Base-by-base conservation (phyloP, 768 basidiomycete genomes). In the Lactarius sp. region DNA sequence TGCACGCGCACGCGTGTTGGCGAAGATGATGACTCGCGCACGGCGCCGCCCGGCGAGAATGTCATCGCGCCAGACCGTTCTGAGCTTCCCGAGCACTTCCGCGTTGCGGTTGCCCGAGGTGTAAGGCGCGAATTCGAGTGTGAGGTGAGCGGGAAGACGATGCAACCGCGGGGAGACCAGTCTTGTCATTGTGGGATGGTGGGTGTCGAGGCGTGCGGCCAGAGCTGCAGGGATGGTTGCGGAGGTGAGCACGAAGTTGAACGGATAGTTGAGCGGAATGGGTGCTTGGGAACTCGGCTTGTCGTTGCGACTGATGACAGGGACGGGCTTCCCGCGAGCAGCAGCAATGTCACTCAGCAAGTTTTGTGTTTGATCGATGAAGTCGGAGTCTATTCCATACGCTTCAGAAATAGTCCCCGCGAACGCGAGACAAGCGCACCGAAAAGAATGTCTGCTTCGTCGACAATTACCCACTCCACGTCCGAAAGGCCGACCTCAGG, bases 361-460 rank as follows among this genome's bases (percentile, higher is more conserved):
- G 52, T 80, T 75, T 2, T 83, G 77, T 0, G 93, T 95, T 36
- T 86, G 81, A 58, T 85, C 83, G 64, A 85, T 80, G 72, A 96
- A 96, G 72, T 95, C 92, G 1, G 85, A 79, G 70, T 94, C 93
- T 95, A 67, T 6, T 34, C 8, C 33, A 27, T 20, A 37, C n/a
- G 16, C 4, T 5, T 46, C 33, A 53, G 42, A 57, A 33, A 62
- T 58, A 56, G 42, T 14, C 31, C 59, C 36, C 36, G 44, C 10
- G 42, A 10, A 33, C 46, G 46, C 42, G 46, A 14, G 53, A 6
- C n/a, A 50, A 13, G 74, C 82, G 55, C 66, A 91, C 94, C 92
- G 58, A 96, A 87, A 13, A 95, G 77, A 54, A 97, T 84, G 71
- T 96, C 94, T 0, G 94, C 94, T 71, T 97, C 94, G 65, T 97